phyloP scores from a whole-genome alignment of 2,329 filamentous ascomycete genomes.

The Lomentospora prolificans region DNA sequence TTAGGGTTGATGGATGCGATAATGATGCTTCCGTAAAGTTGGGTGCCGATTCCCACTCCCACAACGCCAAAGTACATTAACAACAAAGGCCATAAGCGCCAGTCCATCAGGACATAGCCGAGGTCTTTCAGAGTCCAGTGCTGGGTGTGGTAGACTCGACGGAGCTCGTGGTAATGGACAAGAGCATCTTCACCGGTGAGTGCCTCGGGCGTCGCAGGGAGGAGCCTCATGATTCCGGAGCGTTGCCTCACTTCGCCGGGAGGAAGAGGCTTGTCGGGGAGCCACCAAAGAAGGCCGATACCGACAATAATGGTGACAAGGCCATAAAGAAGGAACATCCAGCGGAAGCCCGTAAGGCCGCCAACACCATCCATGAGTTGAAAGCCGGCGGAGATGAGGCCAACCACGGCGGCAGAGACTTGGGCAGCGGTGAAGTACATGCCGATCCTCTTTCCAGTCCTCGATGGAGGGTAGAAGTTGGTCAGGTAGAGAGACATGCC shows the following conservation, averaged over 20 bases:
- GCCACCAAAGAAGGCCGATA: constrained; percentile 73
- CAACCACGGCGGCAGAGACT: constrained; percentile 80
- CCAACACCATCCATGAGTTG: constrained; percentile 76
- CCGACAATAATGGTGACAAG: constrained; percentile 64
- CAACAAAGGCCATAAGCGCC: constrained; percentile 77
- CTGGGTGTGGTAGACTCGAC: constrained; percentile 65
- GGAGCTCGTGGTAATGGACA: constrained; percentile 76
- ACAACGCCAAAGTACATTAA: constrained; percentile 95
- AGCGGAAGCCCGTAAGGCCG: constrained; percentile 73
- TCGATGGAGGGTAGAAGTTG: constrained; percentile 79
- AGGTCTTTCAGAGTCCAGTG: constrained; percentile 68
- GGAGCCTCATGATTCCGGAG: constrained; percentile 47
- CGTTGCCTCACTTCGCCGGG: constrained; percentile 53
- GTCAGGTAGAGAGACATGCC: constrained; percentile 92
- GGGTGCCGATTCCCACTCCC: constrained; percentile 81
- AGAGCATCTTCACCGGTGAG: constrained; percentile 67
- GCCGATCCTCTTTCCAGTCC: constrained; percentile 79
- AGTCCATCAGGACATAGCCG: constrained; percentile 63
- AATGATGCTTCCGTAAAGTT: constrained; percentile 80
- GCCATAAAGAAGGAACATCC: constrained; percentile 90
- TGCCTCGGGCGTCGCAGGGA: constrained; percentile 61
- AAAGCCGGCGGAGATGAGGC: constrained; percentile 82
- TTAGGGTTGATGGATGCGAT: constrained; percentile 67
- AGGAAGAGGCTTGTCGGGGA: constrained; percentile 70
- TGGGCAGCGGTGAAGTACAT: constrained; percentile 85